A percentile compares a stretch with the other conserved stretches of the same genome.
Conservation (phyloP, 2,329 filamentous ascomycete species). For the Penicillium sp. region DNA sequence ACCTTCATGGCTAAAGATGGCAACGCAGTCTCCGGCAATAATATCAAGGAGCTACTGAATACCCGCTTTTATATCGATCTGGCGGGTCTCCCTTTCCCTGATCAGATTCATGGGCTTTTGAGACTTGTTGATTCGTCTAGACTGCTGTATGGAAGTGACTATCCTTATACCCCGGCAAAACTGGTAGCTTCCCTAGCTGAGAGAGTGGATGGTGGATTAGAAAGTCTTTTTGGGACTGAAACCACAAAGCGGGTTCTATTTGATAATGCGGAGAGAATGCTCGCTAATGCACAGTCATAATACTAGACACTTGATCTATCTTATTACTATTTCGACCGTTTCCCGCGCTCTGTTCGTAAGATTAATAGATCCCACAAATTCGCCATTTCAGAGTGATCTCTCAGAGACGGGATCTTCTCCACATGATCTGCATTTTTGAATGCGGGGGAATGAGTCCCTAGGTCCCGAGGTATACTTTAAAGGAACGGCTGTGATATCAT, state of each 20-base stretch:
- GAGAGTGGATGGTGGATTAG: slow-evolving; percentile 41
- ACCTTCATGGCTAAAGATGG: background rate
- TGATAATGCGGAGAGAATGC: slow-evolving; percentile 10
- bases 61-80: slow-evolving; percentile 54
- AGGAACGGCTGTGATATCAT: no score
- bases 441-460: no score
- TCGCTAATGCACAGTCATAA: background rate
- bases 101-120: slow-evolving; percentile 51
- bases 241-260: slow-evolving; percentile 2
- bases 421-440: no score
- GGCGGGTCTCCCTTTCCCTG: slow-evolving; percentile 51
- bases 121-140: slow-evolving; percentile 42
- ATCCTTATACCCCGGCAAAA: slow-evolving; percentile 47
- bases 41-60: slow-evolving; percentile 16
- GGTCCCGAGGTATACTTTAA: no score
- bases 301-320: background rate
- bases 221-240: slow-evolving; percentile 5
- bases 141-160: slow-evolving; percentile 55
- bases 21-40: slow-evolving; percentile 5
- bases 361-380: no score
- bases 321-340: background rate
- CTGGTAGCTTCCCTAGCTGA: slow-evolving; percentile 32
- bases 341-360: no score
- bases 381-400: no score
- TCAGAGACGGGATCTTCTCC: no score